Conservation (phyloP, 306 rosid species). For the Inga oerstediana region DNA sequence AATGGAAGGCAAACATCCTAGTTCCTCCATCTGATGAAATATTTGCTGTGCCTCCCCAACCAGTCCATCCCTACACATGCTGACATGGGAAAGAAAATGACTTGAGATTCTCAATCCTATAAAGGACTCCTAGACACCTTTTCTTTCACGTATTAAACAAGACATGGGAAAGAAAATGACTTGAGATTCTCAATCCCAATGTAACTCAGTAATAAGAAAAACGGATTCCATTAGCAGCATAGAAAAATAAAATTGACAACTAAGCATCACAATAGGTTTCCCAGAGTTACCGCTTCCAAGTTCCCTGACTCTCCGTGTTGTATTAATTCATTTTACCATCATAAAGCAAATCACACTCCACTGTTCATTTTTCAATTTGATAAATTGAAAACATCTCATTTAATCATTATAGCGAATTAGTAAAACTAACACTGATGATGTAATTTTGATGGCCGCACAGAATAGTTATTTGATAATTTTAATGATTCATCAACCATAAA, state of each 20-base stretch:
- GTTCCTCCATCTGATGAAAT: conserved; percentile 74
- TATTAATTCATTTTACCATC: not conserved
- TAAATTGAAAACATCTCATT: not conserved
- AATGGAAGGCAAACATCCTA: conserved; percentile 68
- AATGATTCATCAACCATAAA: not conserved
- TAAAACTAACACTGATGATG: not conserved
- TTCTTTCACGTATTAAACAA: not conserved
- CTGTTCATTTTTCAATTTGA: not conserved
- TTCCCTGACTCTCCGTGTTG: not conserved
- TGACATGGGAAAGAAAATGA: no score
- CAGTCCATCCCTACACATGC: conserved; percentile 74
- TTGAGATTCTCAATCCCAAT: not conserved
- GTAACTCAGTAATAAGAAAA: not conserved
- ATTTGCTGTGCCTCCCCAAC: conserved; percentile 57
- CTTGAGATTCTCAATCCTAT: no score
- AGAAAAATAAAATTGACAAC: not conserved
- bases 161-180: not conserved
- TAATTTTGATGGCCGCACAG: not conserved
- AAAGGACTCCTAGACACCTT: not conserved
- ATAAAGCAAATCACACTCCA: not conserved
- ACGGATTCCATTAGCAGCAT: not conserved
- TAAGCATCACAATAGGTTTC: no score
- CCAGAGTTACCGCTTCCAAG: not conserved
- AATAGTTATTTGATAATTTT: not conserved
- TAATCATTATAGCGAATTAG: not conserved